Base-by-base conservation (phyloP, 31 red algal genomes). In the Bonnemaisonia californica region DNA sequence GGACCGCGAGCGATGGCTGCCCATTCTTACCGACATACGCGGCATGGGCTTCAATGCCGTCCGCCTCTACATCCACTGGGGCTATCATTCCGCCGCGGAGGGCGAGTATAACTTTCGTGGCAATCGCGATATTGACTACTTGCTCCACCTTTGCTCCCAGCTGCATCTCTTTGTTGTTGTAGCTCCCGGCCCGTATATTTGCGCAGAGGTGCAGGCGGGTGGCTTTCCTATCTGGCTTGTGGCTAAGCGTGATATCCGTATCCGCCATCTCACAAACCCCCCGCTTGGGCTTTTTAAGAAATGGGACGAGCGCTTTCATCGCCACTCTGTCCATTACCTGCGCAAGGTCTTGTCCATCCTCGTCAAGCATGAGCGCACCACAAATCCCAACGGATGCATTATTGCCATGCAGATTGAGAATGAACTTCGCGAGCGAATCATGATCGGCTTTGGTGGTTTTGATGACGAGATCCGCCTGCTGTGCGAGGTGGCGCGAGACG, bases 381-480 rank as follows among this genome's bases (percentile, higher is more conserved):
- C 83, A 42, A 79, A 92, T 60, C 73, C 94, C 35, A 74, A 80
- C 40, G 94, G 94, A 23, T 96, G 94, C 62, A 87, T 96, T 24
- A 90, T 96, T 62, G 88, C 89, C 51, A 41, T 96, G 74, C 94
- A 96, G 84, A 82, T 96, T 56, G 94, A 96, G 71, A 96, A 96
- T 34, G 94, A 97, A 57, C 87, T 97, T 45, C 86, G 84, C 37
- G 76, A 93, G 23, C 67, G 48, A 40, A 76, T 63, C 24, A 38
- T 74, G 9, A 26, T 81, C 5, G 76, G 78, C 29, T 37, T 90
- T 54, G 81, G 77, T 32, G 94, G 89, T 36, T 37, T 80, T 22
- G 94, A 97, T 48, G 77, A 89, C 18, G 94, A 97, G 78, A 77
- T 97, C 55, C 78, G 94, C 31, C 69, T 84, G 65, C 61, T 97